These are phyloP conservation scores for Apiosordaria backusii DNA, from an alignment of 495 filamentous ascomycete genomes.

Conservation along the genomic window DNA sequence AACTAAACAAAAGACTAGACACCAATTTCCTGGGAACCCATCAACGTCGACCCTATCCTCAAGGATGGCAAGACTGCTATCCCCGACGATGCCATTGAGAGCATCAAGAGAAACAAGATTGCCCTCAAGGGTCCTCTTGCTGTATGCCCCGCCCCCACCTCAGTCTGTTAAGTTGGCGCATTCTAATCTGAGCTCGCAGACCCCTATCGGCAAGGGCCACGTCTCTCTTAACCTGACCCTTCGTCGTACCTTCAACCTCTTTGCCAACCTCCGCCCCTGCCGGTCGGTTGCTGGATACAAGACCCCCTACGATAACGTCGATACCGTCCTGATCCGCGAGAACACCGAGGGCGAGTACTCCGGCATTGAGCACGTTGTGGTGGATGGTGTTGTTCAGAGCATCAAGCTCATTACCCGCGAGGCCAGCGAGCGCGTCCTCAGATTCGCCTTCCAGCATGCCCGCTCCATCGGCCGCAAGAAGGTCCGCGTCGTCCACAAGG, in stretches of 20 bases:
- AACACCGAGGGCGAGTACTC: slow-evolving; percentile 99
- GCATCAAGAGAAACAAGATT: slow-evolving; percentile 87
- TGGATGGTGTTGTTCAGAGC: slow-evolving; percentile 96
- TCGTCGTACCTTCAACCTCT: slow-evolving; percentile 98
- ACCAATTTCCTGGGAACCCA: slow-evolving; percentile 93
- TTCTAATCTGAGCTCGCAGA: slow-evolving; percentile 50
- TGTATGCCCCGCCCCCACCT: slow-evolving; percentile 51
- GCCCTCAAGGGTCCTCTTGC: slow-evolving; percentile 96
- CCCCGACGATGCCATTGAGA: slow-evolving; percentile 80
- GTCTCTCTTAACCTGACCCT: slow-evolving; percentile 98
- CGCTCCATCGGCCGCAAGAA: slow-evolving; percentile 86
- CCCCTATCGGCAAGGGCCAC: slow-evolving; percentile 96
- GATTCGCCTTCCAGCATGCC: slow-evolving; percentile 97
- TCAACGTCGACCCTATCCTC: slow-evolving; percentile 88
- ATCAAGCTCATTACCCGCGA: slow-evolving; percentile 98
- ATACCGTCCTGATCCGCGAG: slow-evolving; percentile 97
- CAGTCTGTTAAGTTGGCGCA: neutral
- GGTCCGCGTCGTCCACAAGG: slow-evolving; percentile 97
- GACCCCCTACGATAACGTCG: slow-evolving; percentile 96
- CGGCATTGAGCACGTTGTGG: slow-evolving; percentile 96
- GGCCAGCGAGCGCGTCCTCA: slow-evolving; percentile 88
- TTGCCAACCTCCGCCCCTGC: slow-evolving; percentile 97
- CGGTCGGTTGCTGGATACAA: slow-evolving; percentile 95
- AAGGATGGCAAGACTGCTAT: slow-evolving; percentile 93
- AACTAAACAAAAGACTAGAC: slow-evolving; percentile 49